A percentile compares a stretch with the other conserved stretches of the same genome.
Conservation (phyloP, 192 early-diverging fungal species). For the Entomortierella beljakovae region DNA sequence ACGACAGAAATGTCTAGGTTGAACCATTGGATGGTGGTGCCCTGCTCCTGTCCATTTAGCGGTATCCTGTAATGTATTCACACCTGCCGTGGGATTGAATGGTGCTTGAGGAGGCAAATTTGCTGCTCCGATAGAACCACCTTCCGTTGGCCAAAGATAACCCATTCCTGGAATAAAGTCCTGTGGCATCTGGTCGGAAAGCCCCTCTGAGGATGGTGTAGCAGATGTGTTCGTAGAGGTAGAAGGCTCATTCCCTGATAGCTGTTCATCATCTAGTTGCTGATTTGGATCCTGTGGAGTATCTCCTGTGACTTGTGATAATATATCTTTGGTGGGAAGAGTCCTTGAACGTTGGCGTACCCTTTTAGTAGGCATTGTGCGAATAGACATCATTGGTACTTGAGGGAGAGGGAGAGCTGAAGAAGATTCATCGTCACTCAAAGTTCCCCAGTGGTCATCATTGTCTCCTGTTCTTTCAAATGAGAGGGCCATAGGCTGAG, state of each 20-base stretch:
- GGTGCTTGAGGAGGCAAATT: no score
- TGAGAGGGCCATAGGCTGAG: not conserved
- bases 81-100: not conserved
- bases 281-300: not conserved
- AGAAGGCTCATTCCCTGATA: no score
- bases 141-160: no score
- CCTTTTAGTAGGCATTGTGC: not conserved
- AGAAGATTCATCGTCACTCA: not conserved
- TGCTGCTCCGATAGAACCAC: no score
- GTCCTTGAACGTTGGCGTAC: not conserved
- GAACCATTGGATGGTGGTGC: not conserved
- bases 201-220: no score
- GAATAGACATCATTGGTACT: not conserved
- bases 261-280: not conserved
- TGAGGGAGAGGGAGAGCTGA: not conserved
- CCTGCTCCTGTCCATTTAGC: not conserved
- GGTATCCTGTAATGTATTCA: not conserved
- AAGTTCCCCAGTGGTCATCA: not conserved
- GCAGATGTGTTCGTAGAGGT: no score
- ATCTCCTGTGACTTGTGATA: not conserved
- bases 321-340: not conserved
- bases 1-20: conserved; percentile 1
- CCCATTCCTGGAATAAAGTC: no score
- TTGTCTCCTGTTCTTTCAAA: not conserved
- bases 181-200: no score